These are phyloP conservation scores for Globisporangium apiculatum DNA, from an alignment of 352 stramenopile genomes.

Conservation along the genomic window DNA sequence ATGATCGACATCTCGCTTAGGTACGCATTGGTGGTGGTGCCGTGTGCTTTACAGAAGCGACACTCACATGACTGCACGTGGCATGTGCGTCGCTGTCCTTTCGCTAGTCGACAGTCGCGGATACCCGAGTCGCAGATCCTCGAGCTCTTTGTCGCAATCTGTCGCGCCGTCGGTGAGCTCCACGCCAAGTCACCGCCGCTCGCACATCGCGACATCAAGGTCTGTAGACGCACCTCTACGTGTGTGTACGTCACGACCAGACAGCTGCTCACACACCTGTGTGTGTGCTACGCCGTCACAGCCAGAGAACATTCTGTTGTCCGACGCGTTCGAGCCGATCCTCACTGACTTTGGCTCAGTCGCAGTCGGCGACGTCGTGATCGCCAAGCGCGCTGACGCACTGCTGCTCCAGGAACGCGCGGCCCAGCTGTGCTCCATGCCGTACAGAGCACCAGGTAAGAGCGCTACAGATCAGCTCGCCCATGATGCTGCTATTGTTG, in stretches of 20 bases:
- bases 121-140: constrained; percentile 68
- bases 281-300: constrained; percentile 11
- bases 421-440: constrained; percentile 81
- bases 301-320: constrained; percentile 86
- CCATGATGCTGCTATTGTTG: background rate
- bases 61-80: background rate
- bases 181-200: constrained; percentile 64
- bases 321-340: constrained; percentile 66
- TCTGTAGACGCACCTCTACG: constrained; percentile 9
- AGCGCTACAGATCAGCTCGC: background rate
- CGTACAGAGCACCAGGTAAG: constrained; percentile 77
- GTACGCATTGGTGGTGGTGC: constrained; percentile 9
- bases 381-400: constrained; percentile 69
- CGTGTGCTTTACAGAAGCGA: background rate
- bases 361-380: constrained; percentile 46
- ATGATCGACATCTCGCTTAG: constrained; percentile 71
- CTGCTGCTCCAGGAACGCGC: constrained; percentile 80
- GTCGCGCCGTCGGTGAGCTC: constrained; percentile 66
- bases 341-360: constrained; percentile 88
- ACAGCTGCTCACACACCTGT: no score
- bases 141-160: constrained; percentile 81
- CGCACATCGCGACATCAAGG: constrained; percentile 85
- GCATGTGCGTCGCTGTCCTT: background rate
- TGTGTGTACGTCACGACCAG: background rate
- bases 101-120: constrained; percentile 21